phyloP scores from a whole-genome alignment of 2,329 filamentous ascomycete species.

The Cladobotryum protrusum region DNA sequence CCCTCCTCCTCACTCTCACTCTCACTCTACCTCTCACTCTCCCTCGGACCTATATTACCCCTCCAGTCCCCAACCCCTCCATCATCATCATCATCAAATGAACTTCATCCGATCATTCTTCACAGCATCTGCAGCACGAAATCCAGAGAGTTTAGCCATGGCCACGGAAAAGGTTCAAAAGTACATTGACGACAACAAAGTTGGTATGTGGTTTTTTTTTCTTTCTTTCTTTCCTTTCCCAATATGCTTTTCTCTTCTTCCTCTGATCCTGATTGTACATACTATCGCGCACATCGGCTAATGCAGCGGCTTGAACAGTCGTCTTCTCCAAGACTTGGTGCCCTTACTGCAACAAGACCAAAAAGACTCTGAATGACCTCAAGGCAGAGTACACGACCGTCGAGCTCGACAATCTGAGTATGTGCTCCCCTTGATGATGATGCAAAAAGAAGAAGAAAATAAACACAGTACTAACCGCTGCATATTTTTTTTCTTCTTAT shows the following conservation, averaged over 20 bases:
- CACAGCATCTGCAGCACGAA: slow-evolving; percentile 44
- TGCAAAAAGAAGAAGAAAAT: too few species aligned
- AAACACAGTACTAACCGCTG: too few species aligned
- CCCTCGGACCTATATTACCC: too few species aligned
- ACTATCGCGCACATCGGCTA: neutral
- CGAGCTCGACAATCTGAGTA: slow-evolving; percentile 82
- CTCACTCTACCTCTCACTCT: too few species aligned
- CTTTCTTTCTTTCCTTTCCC: too few species aligned
- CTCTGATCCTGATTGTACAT: neutral
- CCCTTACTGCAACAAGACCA: slow-evolving; percentile 81
- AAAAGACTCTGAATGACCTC: slow-evolving; percentile 62
- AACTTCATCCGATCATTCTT: slow-evolving; percentile 72
- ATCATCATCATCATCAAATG: slow-evolving; percentile 32
- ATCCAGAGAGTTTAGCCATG: slow-evolving; percentile 69
- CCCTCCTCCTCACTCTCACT: slow-evolving; percentile 9
- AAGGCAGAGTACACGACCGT: slow-evolving; percentile 68
- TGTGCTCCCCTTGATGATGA: slow-evolving; percentile 29
- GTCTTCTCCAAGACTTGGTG: slow-evolving; percentile 98
- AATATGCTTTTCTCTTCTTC: neutral
- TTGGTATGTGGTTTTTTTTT: slow-evolving; percentile 50
- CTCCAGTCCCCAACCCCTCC: too few species aligned
- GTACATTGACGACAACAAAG: slow-evolving; percentile 84
- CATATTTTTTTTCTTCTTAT: too few species aligned
- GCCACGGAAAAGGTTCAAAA: slow-evolving; percentile 76
- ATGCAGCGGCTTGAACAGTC: slow-evolving; percentile 45